phyloP scores from a whole-genome alignment of 345 rosid genomes.

The Lagerstroemia speciosa region DNA sequence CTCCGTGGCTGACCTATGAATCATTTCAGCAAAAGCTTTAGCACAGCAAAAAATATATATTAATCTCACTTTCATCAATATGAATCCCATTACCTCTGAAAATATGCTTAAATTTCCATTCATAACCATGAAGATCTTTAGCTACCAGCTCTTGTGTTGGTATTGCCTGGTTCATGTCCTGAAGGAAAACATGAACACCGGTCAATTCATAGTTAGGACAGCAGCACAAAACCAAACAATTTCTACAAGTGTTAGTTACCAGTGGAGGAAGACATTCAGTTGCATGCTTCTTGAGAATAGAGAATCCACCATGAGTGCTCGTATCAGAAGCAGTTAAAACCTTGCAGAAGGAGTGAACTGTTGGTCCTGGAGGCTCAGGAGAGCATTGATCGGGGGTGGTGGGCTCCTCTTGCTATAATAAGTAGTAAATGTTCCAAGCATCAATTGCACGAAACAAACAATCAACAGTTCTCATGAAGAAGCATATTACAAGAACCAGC shows the following conservation, averaged over 20 bases:
- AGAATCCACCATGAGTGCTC: slow-evolving; percentile 96
- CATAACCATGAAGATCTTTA: slow-evolving; percentile 1
- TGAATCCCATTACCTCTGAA: slow-evolving; percentile 51
- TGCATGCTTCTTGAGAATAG: slow-evolving; percentile 83
- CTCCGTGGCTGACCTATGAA: slow-evolving; percentile 81
- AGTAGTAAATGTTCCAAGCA: neutral
- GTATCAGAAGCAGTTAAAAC: slow-evolving; percentile 47
- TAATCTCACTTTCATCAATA: neutral
- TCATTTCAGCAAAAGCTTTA: neutral
- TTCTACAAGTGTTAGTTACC: slow-evolving; percentile 27
- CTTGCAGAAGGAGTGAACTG: slow-evolving; percentile 66
- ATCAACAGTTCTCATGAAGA: neutral
- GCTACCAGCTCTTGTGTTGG: slow-evolving; percentile 40
- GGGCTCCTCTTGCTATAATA: slow-evolving; percentile 52
- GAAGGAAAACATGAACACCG: slow-evolving; percentile 8
- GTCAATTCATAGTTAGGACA: neutral
- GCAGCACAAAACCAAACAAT: neutral
- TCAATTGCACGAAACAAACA: too few relatives aligned
- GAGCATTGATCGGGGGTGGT: slow-evolving; percentile 36
- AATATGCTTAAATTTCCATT: slow-evolving; percentile 27
- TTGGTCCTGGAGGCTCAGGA: slow-evolving; percentile 35
- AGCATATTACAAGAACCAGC: neutral
- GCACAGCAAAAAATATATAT: neutral
- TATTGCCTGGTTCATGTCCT: slow-evolving; percentile 83
- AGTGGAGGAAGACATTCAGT: slow-evolving; percentile 86